These are phyloP conservation scores for Rhizopogon sp. DNA, from an alignment of 768 basidiomycete species.

Conservation along the genomic window DNA sequence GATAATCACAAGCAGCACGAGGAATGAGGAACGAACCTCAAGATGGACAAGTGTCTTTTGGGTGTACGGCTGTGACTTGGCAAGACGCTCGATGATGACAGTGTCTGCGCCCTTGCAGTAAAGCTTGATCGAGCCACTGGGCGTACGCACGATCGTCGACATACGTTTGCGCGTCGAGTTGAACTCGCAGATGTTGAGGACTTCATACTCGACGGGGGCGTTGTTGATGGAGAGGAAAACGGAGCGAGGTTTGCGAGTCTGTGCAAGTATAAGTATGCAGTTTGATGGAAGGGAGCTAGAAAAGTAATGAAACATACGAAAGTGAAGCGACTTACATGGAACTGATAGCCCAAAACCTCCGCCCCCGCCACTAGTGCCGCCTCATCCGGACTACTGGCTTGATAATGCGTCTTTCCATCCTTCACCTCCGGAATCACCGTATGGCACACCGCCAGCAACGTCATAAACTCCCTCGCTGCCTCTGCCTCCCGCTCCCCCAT, in stretches of 20 bases:
- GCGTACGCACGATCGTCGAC: conserved; percentile 88
- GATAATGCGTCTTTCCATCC: conserved; percentile 87
- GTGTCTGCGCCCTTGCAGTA: conserved; percentile 98
- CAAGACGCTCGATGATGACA: conserved; percentile 91
- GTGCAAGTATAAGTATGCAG: not conserved
- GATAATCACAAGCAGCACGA: not conserved
- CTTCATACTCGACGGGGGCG: conserved; percentile 71
- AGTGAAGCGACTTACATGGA: conserved; percentile 64
- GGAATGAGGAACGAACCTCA: conserved; percentile 50
- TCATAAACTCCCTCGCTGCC: conserved; percentile 67
- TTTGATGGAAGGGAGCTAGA: not conserved
- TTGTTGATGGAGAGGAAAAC: conserved; percentile 85
- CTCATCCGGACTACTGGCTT: conserved; percentile 97
- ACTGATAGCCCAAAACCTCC: conserved; percentile 86
- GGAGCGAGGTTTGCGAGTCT: conserved; percentile 96
- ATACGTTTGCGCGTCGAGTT: conserved; percentile 97
- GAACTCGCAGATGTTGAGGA: conserved; percentile 98
- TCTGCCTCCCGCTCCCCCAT: conserved; percentile 34
- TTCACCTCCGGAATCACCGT: conserved; percentile 94
- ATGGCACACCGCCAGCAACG: conserved; percentile 90
- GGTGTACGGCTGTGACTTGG: conserved; percentile 75
- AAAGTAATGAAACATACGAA: not conserved
- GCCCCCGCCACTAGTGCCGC: conserved; percentile 95
- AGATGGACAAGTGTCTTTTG: conserved; percentile 88
- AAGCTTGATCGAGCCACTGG: conserved; percentile 89